Base-by-base conservation (phyloP, 805 yeast genomes). In the Wickerhamomyces chaumierensis region DNA sequence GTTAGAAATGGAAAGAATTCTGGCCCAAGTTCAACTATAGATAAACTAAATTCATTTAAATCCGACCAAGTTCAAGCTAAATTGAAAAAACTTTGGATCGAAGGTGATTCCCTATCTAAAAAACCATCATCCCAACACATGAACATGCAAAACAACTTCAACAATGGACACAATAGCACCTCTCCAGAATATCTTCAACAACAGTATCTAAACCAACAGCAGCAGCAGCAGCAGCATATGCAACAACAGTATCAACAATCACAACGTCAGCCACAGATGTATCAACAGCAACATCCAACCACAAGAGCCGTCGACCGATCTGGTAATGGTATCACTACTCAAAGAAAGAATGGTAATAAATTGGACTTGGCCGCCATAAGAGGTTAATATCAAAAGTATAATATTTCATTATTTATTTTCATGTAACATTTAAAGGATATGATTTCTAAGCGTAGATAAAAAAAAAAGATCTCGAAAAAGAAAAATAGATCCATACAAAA, bases 291-390 rank as follows among this genome's bases (percentile, higher is more conserved):
- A 40, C 34, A 33, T 31, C 69, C 68, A 7, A 56, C 65, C 1
- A 64, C 69, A 11, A 55, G 69, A 41, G 68, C 68, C 0, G 69
- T 63, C 2, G 61, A 62, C 42, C 51, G 66, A 41, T 56, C 56
- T 2, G 42, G 47, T 18, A 39, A 46, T 16, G 14, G 14, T 13
- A 4, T 14, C 5, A 41, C 52, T 5, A 46, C 50, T 11, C 54
- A 45, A n/a, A 40, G 42, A 21, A 48, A 43, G 20, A 48, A 42
- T 14, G 39, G 51, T 36, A 53, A 25, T 25, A 25, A 25, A 25
- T 25, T 53, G n/a, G 55, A 53, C 34, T 34, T 53, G 18, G 47
- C 50, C 13, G 47, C 54, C 2, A 43, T 44, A 14, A 48, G 55
- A 34, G 14, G 29, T 11, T 25, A 13, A 25, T 13, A 7, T 7